Evolutionary conservation across 2,329 filamentous ascomycete genomes (phyloP).

Genomic region (Colletotrichum cereale): DNA sequence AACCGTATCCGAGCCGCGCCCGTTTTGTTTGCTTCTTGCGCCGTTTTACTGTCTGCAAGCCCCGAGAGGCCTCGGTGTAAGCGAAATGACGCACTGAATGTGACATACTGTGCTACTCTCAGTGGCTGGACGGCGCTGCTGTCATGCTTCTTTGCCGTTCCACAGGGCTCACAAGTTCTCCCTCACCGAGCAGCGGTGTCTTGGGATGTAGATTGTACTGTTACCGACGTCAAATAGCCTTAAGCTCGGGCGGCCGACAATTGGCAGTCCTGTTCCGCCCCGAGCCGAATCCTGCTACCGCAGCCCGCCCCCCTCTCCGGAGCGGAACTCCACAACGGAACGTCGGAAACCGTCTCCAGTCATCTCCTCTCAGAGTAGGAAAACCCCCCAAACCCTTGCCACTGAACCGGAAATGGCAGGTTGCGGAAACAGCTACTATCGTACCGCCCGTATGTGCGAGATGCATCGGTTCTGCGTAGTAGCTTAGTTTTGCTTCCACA

Average conservation of each 20-base stretch:
- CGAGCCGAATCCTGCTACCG: slow-evolving; percentile 26
- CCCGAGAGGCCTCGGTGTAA: not conserved
- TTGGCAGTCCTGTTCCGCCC: slow-evolving; percentile 16
- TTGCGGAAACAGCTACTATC: not conserved
- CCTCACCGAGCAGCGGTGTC: not conserved
- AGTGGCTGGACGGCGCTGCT: not conserved
- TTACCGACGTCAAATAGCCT: slow-evolving; percentile 3
- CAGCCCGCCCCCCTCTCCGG: slow-evolving; percentile 21
- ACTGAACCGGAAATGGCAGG: slow-evolving; percentile 12
- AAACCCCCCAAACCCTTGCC: not conserved
- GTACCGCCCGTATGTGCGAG: slow-evolving; percentile 2
- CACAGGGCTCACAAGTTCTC: not conserved
- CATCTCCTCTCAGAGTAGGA: not conserved
- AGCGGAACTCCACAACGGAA: slow-evolving; percentile 32
- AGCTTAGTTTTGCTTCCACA: not conserved
- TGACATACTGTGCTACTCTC: not conserved
- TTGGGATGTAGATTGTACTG: not conserved
- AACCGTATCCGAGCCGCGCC: slow-evolving; percentile 6
- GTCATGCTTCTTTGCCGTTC: not conserved
- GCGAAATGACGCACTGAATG: not conserved
- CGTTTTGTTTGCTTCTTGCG: not conserved
- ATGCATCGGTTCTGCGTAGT: not conserved
- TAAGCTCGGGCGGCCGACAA: slow-evolving; percentile 6
- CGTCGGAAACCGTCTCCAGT: not conserved
- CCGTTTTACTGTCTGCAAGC: not conserved